Conservation (phyloP, 345 rosid species). For the Crucihimalaya himalaica region DNA sequence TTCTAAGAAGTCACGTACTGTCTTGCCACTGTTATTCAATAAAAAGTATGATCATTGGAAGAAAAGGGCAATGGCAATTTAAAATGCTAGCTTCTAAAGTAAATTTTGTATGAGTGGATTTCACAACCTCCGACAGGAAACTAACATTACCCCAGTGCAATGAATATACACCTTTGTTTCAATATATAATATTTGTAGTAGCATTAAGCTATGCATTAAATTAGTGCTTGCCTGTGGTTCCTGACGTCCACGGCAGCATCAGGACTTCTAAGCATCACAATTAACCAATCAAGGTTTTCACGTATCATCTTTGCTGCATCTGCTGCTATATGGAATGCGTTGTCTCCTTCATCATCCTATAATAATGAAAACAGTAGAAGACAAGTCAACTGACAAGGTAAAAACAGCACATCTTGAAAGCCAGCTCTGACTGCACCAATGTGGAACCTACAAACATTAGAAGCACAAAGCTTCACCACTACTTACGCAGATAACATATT, state of each 20-base stretch:
- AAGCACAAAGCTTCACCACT: conserved; percentile 15
- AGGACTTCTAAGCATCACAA: conserved; percentile 78
- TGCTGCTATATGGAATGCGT: conserved; percentile 98
- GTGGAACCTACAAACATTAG: conserved; percentile 14
- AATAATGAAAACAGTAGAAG: conserved; percentile 29
- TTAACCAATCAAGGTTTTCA: conserved; percentile 96
- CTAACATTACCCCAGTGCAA: conserved; percentile 1
- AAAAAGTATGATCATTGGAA: conserved; percentile 19
- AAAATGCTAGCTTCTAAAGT: conserved; percentile 6
- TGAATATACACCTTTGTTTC: not conserved
- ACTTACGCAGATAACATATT: conserved; percentile 13
- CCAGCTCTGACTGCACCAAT: conserved; percentile 17
- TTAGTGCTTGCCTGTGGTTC: conserved; percentile 77
- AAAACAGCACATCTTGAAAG: conserved; percentile 11
- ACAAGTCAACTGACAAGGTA: conserved; percentile 30
- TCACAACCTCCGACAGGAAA: conserved; percentile 22
- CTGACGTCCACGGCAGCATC: conserved; percentile 82
- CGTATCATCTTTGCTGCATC: conserved; percentile 96
- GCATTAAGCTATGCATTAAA: conserved; percentile 20
- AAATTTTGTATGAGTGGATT: not conserved
- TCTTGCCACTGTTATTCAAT: conserved; percentile 75
- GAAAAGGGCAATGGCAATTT: not conserved
- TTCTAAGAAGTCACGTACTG: conserved; percentile 85
- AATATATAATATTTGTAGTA: conserved; percentile 2
- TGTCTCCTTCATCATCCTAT: conserved; percentile 95